A percentile compares a stretch with the other conserved stretches of the same genome.
Conservation (phyloP, 1,284 basidiomycete genomes). For the Cutaneotrichosporon sp. region DNA sequence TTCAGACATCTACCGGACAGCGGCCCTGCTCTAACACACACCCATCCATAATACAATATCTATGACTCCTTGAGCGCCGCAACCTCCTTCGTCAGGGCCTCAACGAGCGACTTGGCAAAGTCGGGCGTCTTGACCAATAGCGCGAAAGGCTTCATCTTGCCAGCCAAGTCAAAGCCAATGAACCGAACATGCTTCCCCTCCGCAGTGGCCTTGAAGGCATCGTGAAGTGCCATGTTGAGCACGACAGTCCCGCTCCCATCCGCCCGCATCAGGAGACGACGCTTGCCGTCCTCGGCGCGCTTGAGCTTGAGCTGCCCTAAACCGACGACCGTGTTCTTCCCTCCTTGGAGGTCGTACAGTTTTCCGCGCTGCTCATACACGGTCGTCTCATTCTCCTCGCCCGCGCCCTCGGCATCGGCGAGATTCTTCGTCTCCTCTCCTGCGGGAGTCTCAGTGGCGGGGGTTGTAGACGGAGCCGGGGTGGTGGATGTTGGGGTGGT, state of each 20-base stretch:
- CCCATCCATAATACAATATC: conserved; percentile 2
- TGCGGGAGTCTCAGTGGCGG: conserved; percentile 21
- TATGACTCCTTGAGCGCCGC: conserved; percentile 26
- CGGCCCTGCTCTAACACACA: background rate
- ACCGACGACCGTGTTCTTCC: conserved; percentile 50
- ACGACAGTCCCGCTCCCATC: conserved; percentile 46
- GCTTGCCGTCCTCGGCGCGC: conserved; percentile 36
- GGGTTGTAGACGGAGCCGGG: conserved; percentile 11
- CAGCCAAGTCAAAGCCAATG: conserved; percentile 45
- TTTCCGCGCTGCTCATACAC: conserved; percentile 63
- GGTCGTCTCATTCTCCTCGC: conserved; percentile 76
- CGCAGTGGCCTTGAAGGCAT: conserved; percentile 30
- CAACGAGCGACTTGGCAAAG: conserved; percentile 62
- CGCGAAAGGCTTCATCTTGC: conserved; percentile 61
- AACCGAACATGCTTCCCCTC: conserved; percentile 38
- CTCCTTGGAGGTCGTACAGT: conserved; percentile 61
- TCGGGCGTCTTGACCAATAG: conserved; percentile 65
- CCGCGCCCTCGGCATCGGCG: conserved; percentile 42
- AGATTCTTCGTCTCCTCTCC: conserved; percentile 40
- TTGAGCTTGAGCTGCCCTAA: conserved; percentile 48
- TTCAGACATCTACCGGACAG: background rate
- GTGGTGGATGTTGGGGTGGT: conserved; percentile 11
- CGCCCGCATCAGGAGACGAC: conserved; percentile 47
- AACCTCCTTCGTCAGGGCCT: conserved; percentile 65
- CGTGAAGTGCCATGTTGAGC: conserved; percentile 43